phyloP scores from a whole-genome alignment of 2,329 filamentous ascomycete genomes.

The Trichoderma guizhouense region DNA sequence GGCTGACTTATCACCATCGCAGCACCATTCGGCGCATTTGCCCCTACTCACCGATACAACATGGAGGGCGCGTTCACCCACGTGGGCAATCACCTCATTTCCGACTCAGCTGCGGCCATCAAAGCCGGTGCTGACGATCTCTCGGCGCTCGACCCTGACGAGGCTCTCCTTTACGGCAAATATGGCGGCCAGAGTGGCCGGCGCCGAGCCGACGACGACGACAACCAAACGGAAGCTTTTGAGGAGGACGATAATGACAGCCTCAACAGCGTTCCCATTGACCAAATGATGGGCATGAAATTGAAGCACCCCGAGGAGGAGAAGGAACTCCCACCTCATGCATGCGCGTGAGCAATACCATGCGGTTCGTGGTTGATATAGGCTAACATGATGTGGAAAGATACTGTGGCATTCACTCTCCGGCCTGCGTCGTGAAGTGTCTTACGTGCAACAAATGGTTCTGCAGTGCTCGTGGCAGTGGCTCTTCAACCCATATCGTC shows the following conservation, averaged over 20 bases:
- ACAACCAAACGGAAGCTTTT: conserved; percentile 79
- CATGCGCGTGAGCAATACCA: conserved; percentile 74
- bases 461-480: conserved; percentile 94
- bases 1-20: conserved; percentile 1
- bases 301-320: conserved; percentile 66
- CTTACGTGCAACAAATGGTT: conserved; percentile 97
- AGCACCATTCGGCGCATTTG: conserved; percentile 11
- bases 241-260: conserved; percentile 78
- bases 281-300: conserved; percentile 65
- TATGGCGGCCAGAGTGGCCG: conserved; percentile 58
- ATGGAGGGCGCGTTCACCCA: conserved; percentile 91
- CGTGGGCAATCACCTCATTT: conserved; percentile 81
- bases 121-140: conserved; percentile 79
- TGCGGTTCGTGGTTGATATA: conserved; percentile 5
- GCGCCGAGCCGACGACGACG: conserved; percentile 79
- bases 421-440: conserved; percentile 93
- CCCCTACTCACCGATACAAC: conserved; percentile 26
- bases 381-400: conserved; percentile 45
- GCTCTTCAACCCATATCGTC: conserved; percentile 95
- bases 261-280: conserved; percentile 75
- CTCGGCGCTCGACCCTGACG: conserved; percentile 70
- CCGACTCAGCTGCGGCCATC: conserved; percentile 79
- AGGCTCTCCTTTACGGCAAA: conserved; percentile 74
- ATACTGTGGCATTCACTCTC: conserved; percentile 96
- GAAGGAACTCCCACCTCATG: conserved; percentile 87